Percentiles rank a stretch among this genome's conserved stretches.
phyloP scores from a whole-genome alignment of 192 early-diverging fungal species.

The Entomortierella beljakovae region DNA sequence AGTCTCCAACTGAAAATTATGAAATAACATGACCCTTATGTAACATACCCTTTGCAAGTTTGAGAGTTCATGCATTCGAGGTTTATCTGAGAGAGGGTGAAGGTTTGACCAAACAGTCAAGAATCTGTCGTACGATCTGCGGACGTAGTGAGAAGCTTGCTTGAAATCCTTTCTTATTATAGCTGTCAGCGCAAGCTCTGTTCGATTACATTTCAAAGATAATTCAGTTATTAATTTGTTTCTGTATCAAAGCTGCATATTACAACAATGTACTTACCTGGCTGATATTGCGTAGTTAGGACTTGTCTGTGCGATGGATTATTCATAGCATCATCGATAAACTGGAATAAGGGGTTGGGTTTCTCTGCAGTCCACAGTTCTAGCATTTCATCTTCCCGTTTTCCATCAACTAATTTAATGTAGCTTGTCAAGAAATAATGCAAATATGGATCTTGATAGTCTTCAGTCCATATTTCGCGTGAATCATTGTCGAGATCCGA shows the following conservation, averaged over 20 bases:
- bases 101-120: slow-evolving; percentile 59
- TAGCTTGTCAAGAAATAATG: slow-evolving; percentile 66
- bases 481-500: slow-evolving; percentile 64
- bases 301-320: slow-evolving; percentile 30
- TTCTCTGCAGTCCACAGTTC: slow-evolving; percentile 60
- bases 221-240: too few relatives aligned
- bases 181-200: slow-evolving; percentile 59
- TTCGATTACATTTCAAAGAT: neutral
- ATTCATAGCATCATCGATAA: slow-evolving; percentile 58
- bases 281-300: slow-evolving; percentile 44
- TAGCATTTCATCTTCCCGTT: slow-evolving; percentile 52
- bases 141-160: slow-evolving; percentile 57
- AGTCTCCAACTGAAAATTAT: neutral
- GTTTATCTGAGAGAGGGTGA: slow-evolving; percentile 61
- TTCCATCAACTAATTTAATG: slow-evolving; percentile 60
- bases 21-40: neutral
- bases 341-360: slow-evolving; percentile 65
- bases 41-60: slow-evolving; percentile 55
- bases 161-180: slow-evolving; percentile 56
- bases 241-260: too few relatives aligned
- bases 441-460: slow-evolving; percentile 64
- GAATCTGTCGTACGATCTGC: slow-evolving; percentile 58
- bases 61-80: slow-evolving; percentile 52
- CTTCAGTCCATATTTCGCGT: slow-evolving; percentile 64
- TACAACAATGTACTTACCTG: slow-evolving; percentile 26